phyloP scores from a whole-genome alignment of 805 yeast species.

The Wickerhamomyces silvicola region DNA sequence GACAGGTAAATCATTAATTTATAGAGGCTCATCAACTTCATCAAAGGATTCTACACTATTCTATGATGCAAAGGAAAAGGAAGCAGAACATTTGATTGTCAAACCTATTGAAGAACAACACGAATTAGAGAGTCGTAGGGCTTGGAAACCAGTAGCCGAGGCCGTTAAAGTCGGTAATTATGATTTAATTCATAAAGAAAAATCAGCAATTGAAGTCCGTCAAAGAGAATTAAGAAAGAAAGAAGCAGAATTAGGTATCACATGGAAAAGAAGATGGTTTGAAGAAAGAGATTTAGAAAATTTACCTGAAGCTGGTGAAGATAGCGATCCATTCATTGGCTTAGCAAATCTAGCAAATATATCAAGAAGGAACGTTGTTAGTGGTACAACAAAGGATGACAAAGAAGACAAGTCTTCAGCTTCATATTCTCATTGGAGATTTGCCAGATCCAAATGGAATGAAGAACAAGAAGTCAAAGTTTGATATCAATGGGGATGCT shows the following conservation, averaged over 20 bases:
- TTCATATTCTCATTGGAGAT: constrained; percentile 63
- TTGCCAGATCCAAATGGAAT: constrained; percentile 46
- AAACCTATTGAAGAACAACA: constrained; percentile 81
- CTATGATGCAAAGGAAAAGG: constrained; percentile 50
- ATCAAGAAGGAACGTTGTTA: constrained; percentile 59
- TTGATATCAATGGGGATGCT: too few species aligned
- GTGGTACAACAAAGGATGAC: constrained; percentile 52
- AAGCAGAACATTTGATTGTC: constrained; percentile 55
- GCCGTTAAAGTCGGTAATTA: constrained; percentile 76
- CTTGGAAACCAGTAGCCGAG: constrained; percentile 85
- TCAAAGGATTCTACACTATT: constrained; percentile 45
- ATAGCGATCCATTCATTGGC: constrained; percentile 32
- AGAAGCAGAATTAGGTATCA: constrained; percentile 56
- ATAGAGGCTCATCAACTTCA: constrained; percentile 45
- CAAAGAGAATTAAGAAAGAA: constrained; percentile 77
- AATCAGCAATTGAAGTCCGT: constrained; percentile 70
- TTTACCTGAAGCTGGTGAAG: constrained; percentile 20
- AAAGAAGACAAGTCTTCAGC: constrained; percentile 45
- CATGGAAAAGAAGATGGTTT: constrained; percentile 86
- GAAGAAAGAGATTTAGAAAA: constrained; percentile 37
- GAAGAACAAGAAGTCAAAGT: constrained; percentile 49
- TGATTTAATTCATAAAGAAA: constrained; percentile 67
- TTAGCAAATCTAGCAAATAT: constrained; percentile 45
- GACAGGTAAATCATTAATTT: constrained; percentile 70
- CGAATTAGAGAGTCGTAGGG: constrained; percentile 75